Conservation (phyloP, 768 basidiomycete species). For the Collybia sp. region DNA sequence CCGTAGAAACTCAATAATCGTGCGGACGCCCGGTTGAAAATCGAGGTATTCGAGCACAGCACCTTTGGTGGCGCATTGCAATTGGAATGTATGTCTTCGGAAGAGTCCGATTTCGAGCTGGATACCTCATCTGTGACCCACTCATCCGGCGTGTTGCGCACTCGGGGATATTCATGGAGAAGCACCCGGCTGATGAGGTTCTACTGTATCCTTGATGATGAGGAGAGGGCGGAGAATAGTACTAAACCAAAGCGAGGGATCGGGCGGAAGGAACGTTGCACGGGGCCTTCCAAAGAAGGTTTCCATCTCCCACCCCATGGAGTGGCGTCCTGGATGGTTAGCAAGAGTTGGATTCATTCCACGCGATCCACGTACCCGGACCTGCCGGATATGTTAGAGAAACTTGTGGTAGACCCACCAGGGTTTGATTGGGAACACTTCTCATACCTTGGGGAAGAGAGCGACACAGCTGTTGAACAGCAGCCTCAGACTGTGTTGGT, state of each 20-base stretch:
- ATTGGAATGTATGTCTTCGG: conserved; percentile 76
- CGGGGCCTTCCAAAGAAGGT: conserved; percentile 54
- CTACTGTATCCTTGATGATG: conserved; percentile 57
- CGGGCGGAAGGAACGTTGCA: conserved; percentile 49
- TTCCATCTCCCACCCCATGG: conserved; percentile 58
- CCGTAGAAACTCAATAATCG: conserved; percentile 66
- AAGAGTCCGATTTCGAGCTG: conserved; percentile 63
- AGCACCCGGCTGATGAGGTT: conserved; percentile 58
- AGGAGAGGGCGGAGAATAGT: conserved; percentile 38
- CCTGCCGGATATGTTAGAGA: conserved; percentile 34
- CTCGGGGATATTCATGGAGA: conserved; percentile 66
- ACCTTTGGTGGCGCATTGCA: conserved; percentile 69
- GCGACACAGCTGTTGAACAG: conserved; percentile 33
- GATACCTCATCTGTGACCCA: conserved; percentile 19
- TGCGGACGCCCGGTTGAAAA: conserved; percentile 50
- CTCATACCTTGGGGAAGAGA: conserved; percentile 51
- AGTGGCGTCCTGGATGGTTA: conserved; percentile 72
- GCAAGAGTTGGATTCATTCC: conserved; percentile 52
- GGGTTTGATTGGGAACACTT: conserved; percentile 49
- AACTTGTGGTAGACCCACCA: conserved; percentile 38
- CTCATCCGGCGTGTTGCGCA: conserved; percentile 36
- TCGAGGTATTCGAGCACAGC: conserved; percentile 51
- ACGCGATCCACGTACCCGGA: conserved; percentile 42
- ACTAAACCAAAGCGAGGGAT: conserved; percentile 52
- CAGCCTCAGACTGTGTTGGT: conserved; percentile 1